Evolutionary conservation across 1,139 yeast species (phyloP).

Genomic region (Candida dubliniensis): DNA sequence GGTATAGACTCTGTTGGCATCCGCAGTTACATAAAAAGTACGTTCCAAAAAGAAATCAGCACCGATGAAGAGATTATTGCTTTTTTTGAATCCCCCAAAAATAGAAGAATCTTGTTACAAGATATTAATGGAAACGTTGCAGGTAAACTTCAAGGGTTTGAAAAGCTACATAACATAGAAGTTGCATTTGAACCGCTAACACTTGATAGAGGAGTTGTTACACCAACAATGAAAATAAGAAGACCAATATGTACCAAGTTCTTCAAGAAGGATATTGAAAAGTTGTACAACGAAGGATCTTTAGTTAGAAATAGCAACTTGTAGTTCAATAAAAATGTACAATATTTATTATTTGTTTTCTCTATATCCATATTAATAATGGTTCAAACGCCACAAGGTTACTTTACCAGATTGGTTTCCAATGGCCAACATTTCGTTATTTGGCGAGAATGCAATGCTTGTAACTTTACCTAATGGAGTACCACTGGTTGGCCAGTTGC

Average conservation of each 20-base stretch:
- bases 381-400: slow-evolving; percentile 85
- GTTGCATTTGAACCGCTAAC: slow-evolving; percentile 42
- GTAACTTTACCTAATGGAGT: slow-evolving; percentile 96
- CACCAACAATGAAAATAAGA: slow-evolving; percentile 44
- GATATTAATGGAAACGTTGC: slow-evolving; percentile 29
- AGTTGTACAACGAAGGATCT: slow-evolving; percentile 48
- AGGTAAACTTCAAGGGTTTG: slow-evolving; percentile 32
- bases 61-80: slow-evolving; percentile 22
- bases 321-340: slow-evolving; percentile 7
- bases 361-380: slow-evolving; percentile 55
- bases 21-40: neutral
- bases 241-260: slow-evolving; percentile 38
- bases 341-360: no score
- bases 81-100: slow-evolving; percentile 25
- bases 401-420: slow-evolving; percentile 93
- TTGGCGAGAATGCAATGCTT: slow-evolving; percentile 76
- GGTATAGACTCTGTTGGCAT: slow-evolving; percentile 36
- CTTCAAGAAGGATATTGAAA: slow-evolving; percentile 23
- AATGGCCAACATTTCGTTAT: slow-evolving; percentile 77
- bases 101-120: slow-evolving; percentile 27
- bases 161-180: slow-evolving; percentile 36
- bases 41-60: slow-evolving; percentile 8
- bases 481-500: slow-evolving; percentile 97
- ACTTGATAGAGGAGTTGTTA: slow-evolving; percentile 38
- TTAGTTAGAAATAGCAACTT: slow-evolving; percentile 19